Evolutionary conservation across 306 rosid species (phyloP).

Genomic region (Psophocarpus tetragonolobus): DNA sequence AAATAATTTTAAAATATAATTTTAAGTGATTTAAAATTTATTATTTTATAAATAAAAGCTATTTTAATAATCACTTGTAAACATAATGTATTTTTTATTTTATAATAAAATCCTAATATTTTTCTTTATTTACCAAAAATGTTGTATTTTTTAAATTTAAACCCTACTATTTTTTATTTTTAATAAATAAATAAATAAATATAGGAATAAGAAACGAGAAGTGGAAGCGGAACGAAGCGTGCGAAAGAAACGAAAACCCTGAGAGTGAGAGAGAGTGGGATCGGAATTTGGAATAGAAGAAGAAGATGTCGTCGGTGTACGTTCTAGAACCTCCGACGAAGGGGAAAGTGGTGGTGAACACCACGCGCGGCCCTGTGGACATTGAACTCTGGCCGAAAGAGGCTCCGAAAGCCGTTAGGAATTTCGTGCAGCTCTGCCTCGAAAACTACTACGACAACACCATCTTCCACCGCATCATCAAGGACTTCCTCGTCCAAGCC

Average conservation of each 20-base stretch:
- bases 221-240: background rate
- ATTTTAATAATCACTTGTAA: no score
- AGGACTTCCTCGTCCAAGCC: constrained; percentile 78
- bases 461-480: constrained; percentile 83
- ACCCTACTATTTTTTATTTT: no score
- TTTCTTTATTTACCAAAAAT: background rate
- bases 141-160: no score
- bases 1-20: no score
- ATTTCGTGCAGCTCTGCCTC: constrained; percentile 97
- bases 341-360: constrained; percentile 83
- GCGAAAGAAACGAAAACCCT: background rate
- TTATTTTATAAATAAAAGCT: no score
- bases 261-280: background rate
- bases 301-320: constrained; percentile 82
- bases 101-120: background rate
- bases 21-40: no score
- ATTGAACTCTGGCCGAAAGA: constrained; percentile 97
- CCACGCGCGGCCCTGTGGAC: constrained; percentile 89
- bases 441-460: constrained; percentile 80
- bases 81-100: no score
- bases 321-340: constrained; percentile 95
- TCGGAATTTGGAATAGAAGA: background rate
- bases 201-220: background rate
- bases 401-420: constrained; percentile 90
- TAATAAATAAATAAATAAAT: background rate